Evolutionary conservation across 2,329 filamentous ascomycete genomes (phyloP).

Genomic region (Hymenoscyphus albidus): DNA sequence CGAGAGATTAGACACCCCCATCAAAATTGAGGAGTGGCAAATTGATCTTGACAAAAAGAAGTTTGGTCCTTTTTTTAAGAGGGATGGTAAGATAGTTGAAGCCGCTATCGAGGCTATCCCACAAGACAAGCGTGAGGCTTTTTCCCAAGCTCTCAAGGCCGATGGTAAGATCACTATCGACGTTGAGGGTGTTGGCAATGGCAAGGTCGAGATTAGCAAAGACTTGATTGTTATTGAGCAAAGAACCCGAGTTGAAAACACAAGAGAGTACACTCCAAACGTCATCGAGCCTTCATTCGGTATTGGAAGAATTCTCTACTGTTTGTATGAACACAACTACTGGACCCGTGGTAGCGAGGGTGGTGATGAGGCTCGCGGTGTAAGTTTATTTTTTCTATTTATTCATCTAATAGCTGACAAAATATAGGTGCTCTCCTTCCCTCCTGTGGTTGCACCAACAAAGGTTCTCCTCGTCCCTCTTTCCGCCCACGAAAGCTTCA

Average conservation of each 20-base stretch:
- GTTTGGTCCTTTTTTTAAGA: conserved; percentile 93
- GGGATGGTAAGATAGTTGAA: conserved; percentile 84
- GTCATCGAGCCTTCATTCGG: conserved; percentile 97
- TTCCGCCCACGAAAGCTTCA: conserved; percentile 76
- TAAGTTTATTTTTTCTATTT: conserved; percentile 47
- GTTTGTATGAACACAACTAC: conserved; percentile 90
- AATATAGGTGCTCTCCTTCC: conserved; percentile 66
- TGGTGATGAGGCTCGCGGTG: conserved; percentile 78
- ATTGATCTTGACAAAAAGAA: conserved; percentile 91
- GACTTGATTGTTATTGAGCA: conserved; percentile 83
- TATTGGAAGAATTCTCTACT: conserved; percentile 91
- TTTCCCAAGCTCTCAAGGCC: conserved; percentile 69
- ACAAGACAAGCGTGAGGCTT: conserved; percentile 76
- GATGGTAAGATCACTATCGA: conserved; percentile 74
- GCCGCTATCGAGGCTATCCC: conserved; percentile 63
- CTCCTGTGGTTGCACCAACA: conserved; percentile 78
- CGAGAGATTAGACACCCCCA: conserved; percentile 73
- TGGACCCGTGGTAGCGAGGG: conserved; percentile 74
- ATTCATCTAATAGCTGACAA: conserved; percentile 11
- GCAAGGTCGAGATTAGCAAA: conserved; percentile 74
- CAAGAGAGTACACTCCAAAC: conserved; percentile 89
- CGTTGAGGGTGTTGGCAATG: conserved; percentile 61
- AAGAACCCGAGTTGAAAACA: conserved; percentile 75
- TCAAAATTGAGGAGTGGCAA: conserved; percentile 80
- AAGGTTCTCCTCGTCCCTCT: conserved; percentile 92